These are phyloP conservation scores for Cercospora sp. DNA, from an alignment of 2,329 filamentous ascomycete species.

Conservation along the genomic window DNA sequence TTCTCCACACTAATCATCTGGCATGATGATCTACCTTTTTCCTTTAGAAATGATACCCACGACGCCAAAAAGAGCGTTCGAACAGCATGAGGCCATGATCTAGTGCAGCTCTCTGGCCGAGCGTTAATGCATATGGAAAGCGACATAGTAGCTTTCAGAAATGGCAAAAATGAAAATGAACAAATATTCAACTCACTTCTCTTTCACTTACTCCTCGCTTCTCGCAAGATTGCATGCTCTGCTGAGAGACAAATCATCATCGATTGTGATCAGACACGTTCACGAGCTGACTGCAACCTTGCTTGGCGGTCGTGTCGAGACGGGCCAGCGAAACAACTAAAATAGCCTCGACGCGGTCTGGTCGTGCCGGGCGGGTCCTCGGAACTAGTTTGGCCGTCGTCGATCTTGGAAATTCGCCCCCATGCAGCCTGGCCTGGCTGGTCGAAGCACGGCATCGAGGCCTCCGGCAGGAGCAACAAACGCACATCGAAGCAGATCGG, in stretches of 20 bases:
- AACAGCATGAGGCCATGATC: slow-evolving; percentile 29
- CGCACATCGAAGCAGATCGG: not conserved
- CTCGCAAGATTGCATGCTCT: not conserved
- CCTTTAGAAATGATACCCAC: slow-evolving; percentile 30
- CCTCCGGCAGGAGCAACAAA: not conserved
- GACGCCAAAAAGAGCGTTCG: slow-evolving; percentile 19
- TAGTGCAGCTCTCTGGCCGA: slow-evolving; percentile 39
- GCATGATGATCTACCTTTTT: slow-evolving; percentile 18
- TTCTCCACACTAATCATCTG: slow-evolving; percentile 17
- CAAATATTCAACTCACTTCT: not conserved
- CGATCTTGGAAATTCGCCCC: not conserved
- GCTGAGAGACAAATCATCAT: not conserved
- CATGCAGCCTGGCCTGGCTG: not conserved
- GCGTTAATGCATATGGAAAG: slow-evolving; percentile 18
- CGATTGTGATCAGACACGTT: not conserved
- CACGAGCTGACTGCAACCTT: not conserved
- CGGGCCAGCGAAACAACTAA: not conserved
- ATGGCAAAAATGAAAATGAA: slow-evolving; percentile 17
- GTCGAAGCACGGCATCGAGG: not conserved
- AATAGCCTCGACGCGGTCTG: slow-evolving; percentile 8
- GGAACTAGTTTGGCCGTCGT: slow-evolving; percentile 3
- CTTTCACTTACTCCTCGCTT: not conserved
- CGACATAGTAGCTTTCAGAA: slow-evolving; percentile 2
- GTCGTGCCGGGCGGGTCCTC: not conserved
- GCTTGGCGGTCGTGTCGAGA: slow-evolving; percentile 4